Conservation (phyloP, 352 stramenopile genomes). For the Phytophthora palmivora region DNA sequence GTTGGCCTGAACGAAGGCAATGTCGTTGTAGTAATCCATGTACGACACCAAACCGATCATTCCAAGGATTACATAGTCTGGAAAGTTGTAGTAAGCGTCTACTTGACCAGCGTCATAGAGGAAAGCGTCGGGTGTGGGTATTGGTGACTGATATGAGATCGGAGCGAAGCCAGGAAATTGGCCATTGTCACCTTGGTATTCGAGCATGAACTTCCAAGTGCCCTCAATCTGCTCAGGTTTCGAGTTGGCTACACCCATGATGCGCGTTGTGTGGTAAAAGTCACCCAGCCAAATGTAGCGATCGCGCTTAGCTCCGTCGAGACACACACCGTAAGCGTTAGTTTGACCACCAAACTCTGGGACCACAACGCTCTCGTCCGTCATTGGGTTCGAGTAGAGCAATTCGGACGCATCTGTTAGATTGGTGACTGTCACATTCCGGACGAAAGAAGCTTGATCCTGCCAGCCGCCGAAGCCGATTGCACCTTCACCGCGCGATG, state of each 20-base stretch:
- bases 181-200: conserved; percentile 27
- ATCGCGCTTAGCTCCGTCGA: conserved; percentile 41
- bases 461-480: conserved; percentile 40
- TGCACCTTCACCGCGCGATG: conserved; percentile 26
- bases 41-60: conserved; percentile 40
- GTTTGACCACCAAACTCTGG: conserved; percentile 32
- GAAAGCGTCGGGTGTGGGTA: conserved; percentile 37
- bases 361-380: conserved; percentile 28
- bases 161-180: conserved; percentile 30
- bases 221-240: conserved; percentile 36
- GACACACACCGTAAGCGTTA: conserved; percentile 34
- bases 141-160: conserved; percentile 41
- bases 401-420: conserved; percentile 18
- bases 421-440: conserved; percentile 27
- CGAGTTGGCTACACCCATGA: conserved; percentile 37
- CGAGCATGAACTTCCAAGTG: conserved; percentile 39
- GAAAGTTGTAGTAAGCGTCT: conserved; percentile 28
- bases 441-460: conserved; percentile 33
- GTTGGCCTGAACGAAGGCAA: conserved; percentile 24
- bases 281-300: conserved; percentile 44
- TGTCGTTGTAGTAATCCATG: conserved; percentile 42
- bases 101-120: conserved; percentile 30
- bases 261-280: conserved; percentile 42
- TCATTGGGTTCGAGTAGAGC: conserved; percentile 44
- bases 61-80: conserved; percentile 42